Conservation (phyloP, 805 yeast genomes). For the Scheffersomyces lignosus region DNA sequence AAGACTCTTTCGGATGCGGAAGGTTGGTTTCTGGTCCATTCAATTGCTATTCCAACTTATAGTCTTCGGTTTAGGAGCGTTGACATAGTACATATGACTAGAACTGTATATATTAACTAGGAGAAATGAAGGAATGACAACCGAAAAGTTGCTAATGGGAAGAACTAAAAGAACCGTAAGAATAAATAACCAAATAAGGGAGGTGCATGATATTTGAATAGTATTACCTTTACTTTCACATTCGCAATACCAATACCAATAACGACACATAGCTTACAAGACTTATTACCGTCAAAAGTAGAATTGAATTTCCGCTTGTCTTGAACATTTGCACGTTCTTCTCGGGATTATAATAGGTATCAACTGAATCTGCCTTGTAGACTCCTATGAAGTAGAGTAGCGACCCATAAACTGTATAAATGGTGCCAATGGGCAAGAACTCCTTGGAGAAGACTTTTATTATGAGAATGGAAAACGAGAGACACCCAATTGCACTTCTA, state of each 20-base stretch:
- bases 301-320: conserved; percentile 63
- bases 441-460: conserved; percentile 64
- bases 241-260: conserved; percentile 48
- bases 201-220: too few species aligned
- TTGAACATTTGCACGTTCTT: conserved; percentile 44
- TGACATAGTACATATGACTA: conserved; percentile 18
- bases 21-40: conserved; percentile 91
- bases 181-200: neutral
- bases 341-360: conserved; percentile 37
- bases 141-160: neutral
- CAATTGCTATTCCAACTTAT: conserved; percentile 81
- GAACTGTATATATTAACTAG: neutral
- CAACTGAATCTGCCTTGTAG: conserved; percentile 33
- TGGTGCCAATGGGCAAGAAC: conserved; percentile 65
- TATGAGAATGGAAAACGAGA: conserved; percentile 64
- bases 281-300: conserved; percentile 52
- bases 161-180: too few species aligned
- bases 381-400: conserved; percentile 41
- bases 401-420: conserved; percentile 62
- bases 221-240: too few species aligned
- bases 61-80: conserved; percentile 77
- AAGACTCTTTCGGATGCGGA: conserved; percentile 66
- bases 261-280: conserved; percentile 50
- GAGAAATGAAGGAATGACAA: neutral
- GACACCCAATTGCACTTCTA: conserved; percentile 66